Percentiles rank a stretch among this genome's conserved stretches.
Evolutionary conservation across 2,329 filamentous ascomycete genomes (phyloP).

Genomic region (Hymenoscyphus fructigenus): DNA sequence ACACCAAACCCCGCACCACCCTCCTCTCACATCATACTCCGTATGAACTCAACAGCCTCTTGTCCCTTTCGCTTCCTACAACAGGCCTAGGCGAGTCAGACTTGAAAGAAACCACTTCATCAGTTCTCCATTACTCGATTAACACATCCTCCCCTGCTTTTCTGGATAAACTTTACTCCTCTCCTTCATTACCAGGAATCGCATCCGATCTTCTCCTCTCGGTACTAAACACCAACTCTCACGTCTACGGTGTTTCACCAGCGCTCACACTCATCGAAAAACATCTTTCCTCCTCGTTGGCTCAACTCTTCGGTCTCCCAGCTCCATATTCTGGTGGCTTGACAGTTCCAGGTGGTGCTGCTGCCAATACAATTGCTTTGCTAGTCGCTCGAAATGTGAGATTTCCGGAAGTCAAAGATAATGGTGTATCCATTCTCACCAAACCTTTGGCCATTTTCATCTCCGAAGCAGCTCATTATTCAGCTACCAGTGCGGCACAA

Average conservation of each 20-base stretch:
- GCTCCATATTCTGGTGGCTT: neutral
- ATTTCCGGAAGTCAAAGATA: neutral
- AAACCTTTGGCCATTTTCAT: neutral
- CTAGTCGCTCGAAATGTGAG: neutral
- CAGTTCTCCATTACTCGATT: neutral
- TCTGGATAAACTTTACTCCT: neutral
- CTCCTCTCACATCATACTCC: neutral
- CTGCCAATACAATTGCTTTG: neutral
- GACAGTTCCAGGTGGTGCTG: neutral
- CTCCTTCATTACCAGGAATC: neutral
- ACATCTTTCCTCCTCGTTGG: neutral
- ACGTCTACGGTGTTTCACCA: neutral
- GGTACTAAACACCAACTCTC: neutral
- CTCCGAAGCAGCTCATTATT: neutral
- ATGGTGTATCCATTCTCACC: neutral
- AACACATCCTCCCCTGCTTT: neutral
- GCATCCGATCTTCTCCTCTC: neutral
- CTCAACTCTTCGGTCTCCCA: neutral
- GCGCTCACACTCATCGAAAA: neutral
- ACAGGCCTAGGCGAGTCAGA: neutral
- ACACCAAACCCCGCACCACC: neutral
- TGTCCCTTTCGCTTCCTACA: neutral
- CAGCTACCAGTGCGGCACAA: neutral
- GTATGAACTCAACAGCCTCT: neutral
- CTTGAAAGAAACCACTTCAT: neutral